These are phyloP conservation scores for Talaromyces sp. DNA, from an alignment of 2,329 filamentous ascomycete species.

Conservation along the genomic window DNA sequence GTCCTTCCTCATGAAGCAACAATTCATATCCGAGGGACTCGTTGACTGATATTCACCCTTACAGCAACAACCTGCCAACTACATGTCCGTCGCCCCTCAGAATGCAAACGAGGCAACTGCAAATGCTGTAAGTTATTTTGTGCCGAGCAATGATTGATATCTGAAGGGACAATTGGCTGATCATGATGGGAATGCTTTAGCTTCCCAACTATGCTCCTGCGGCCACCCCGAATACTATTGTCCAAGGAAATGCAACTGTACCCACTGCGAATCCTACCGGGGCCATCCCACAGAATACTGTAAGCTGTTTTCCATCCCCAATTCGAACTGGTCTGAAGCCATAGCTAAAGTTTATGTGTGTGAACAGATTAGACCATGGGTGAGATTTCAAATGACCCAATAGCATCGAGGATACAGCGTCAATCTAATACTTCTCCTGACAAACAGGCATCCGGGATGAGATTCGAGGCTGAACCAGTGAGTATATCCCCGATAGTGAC, in stretches of 20 bases:
- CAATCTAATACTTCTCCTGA: background rate
- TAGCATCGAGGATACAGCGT: background rate
- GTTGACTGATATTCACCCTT: background rate
- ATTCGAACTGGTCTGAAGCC: no score
- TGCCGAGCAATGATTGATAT: background rate
- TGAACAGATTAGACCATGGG: background rate
- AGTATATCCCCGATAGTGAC: no score
- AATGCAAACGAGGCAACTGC: background rate
- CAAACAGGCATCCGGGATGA: background rate
- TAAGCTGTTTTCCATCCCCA: background rate
- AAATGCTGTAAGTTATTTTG: background rate
- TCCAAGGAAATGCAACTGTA: background rate
- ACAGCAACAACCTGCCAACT: background rate
- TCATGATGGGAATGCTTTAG: background rate
- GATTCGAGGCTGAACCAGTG: background rate
- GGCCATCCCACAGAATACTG: background rate
- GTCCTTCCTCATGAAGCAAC: background rate
- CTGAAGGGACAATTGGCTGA: background rate
- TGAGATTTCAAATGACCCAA: background rate
- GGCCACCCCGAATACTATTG: background rate
- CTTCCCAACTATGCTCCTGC: background rate
- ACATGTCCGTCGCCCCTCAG: background rate
- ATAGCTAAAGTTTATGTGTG: background rate
- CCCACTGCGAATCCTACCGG: background rate
- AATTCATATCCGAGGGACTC: no score